A percentile compares a stretch with the other conserved stretches of the same genome.
phyloP scores from a whole-genome alignment of 176 grass and related monocot species.

The Cocos nucifera region DNA sequence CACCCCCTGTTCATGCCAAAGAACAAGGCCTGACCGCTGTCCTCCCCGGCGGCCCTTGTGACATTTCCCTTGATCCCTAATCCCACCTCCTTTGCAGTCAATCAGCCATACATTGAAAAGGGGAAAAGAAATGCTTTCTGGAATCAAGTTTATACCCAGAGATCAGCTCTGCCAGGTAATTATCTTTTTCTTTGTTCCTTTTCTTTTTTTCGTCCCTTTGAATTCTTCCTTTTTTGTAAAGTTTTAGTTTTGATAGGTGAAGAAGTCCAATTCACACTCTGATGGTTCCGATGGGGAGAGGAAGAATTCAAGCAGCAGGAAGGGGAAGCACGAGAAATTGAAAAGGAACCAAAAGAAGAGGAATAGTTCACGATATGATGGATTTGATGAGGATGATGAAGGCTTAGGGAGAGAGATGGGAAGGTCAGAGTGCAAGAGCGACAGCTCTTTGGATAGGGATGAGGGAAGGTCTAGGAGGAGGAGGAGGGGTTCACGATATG shows the following conservation, averaged over 20 bases:
- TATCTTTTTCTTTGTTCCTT: background rate
- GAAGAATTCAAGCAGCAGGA: conserved; percentile 20
- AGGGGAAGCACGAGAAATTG: conserved; percentile 27
- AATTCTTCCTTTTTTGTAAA: no score
- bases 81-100: no score
- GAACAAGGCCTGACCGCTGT: no score
- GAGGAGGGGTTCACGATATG: conserved; percentile 20
- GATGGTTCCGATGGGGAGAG: conserved; percentile 23
- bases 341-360: conserved; percentile 13
- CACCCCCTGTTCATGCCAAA: no score
- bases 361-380: conserved; percentile 2
- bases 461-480: conserved; percentile 17
- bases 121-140: conserved; percentile 1
- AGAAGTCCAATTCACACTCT: conserved; percentile 25
- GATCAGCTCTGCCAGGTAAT: conserved; percentile 1
- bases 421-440: conserved; percentile 11
- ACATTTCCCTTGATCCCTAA: no score
- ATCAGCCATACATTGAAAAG: no score
- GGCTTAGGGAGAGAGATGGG: no score
- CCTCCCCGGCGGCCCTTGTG: no score
- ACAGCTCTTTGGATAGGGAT: conserved; percentile 23
- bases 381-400: no score
- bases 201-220: background rate
- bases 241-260: conserved; percentile 10
- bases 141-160: background rate